Evolutionary conservation across 768 basidiomycete genomes (phyloP), one percentile per base, ranked within the genome.

Genomic region (Leccinum subgranulosum): DNA sequence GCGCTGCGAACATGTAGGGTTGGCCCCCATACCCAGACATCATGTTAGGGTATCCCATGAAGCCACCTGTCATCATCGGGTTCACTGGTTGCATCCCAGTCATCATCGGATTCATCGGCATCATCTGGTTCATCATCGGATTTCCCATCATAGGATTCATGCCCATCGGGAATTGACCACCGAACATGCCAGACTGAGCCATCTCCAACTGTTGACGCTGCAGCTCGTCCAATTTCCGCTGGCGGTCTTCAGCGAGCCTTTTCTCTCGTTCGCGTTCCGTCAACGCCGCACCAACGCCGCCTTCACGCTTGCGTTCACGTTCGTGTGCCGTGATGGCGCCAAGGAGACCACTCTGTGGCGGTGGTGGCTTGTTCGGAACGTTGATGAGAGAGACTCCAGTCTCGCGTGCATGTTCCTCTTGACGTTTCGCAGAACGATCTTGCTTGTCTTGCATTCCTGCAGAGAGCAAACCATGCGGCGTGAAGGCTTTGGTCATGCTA

Each of bases 241-340:
- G 94, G 51, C 94, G 81, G 63, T 95, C 92, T 74, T 98, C 96
- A 7, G 92, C 95, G 34, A 93, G 60, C 33, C 96, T 81, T 70
- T 91, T 90, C 67, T 98, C 95, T 45, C 95, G 84, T 74, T 98
- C 96, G 34, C 94, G 85, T 75, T 98, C 95, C 0, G 97, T 98
- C 65, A 99, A 75, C 2, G 94, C 84, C 25, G 95, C 94, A 51
- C 96, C 97, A 17, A 98, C 85, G 36, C 96, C 96, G 52, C 97
- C 95, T 57, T 96, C 94, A 28, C 94, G 86, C 68, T 96, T 93
- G 59, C 93, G 81, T 56, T 98, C 96, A 53, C 92, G 83, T 73
- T 99, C 94, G 70, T 97, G 94, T 9, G 90, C 92, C 45, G 94
- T 94, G 65, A 98, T 94, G 2, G 96, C 96, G 17, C 97, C 97